Conservation (phyloP, 106 monocot species). For the Acanthochlamys bracteata region DNA sequence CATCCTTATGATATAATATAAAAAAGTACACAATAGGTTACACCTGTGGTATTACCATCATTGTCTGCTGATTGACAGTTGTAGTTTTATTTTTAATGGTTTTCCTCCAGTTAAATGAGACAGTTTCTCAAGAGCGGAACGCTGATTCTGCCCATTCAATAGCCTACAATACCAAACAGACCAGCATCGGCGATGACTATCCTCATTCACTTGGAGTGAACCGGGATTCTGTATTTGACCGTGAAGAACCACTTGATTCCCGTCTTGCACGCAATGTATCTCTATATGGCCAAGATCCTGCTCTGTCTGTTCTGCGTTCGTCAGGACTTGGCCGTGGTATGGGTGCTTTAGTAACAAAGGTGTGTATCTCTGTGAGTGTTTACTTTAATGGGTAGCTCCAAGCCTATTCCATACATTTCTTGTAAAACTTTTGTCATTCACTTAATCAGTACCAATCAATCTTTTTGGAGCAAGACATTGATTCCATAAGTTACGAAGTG, state of each 20-base stretch:
- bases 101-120: conserved; percentile 12
- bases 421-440: neutral
- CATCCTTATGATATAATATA: no score
- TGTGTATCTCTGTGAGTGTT: conserved; percentile 8
- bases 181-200: conserved; percentile 44
- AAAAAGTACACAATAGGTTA: no score
- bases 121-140: conserved; percentile 41
- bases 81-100: neutral
- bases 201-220: conserved; percentile 21
- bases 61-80: neutral
- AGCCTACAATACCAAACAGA: conserved; percentile 18
- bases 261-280: conserved; percentile 41
- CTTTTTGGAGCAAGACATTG: neutral
- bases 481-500: neutral
- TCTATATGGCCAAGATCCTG: conserved; percentile 74
- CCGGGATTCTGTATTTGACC: conserved; percentile 51
- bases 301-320: conserved; percentile 43
- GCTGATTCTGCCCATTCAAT: conserved; percentile 25
- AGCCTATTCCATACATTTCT: neutral
- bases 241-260: conserved; percentile 48
- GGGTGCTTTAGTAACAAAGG: conserved; percentile 79
- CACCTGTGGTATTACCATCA: neutral
- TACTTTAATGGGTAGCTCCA: neutral
- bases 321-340: conserved; percentile 38
- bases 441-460: neutral